Evolutionary conservation across 805 yeast species (phyloP).

Genomic region (Kodamaea hsintzibuensis): DNA sequence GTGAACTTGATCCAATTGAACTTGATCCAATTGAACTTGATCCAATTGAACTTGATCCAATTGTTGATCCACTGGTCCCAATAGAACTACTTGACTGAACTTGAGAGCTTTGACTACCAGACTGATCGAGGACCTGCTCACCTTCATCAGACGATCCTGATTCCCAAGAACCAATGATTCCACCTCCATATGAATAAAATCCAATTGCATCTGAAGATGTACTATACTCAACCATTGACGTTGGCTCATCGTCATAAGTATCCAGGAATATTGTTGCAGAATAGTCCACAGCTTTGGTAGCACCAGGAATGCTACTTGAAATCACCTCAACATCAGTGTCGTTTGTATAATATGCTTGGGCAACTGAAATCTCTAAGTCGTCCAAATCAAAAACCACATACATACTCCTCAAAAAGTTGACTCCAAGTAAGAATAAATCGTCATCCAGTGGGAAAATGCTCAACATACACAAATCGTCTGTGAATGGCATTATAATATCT

Average conservation of each 20-base stretch:
- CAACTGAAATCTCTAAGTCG: constrained; percentile 24
- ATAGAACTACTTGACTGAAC: background rate
- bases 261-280: background rate
- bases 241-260: background rate
- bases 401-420: constrained; percentile 27
- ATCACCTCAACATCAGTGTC: constrained; percentile 13
- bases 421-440: constrained; percentile 19
- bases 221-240: background rate
- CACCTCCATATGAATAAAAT: background rate
- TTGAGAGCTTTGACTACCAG: background rate
- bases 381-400: constrained; percentile 30
- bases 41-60: background rate
- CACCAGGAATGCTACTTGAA: constrained; percentile 47
- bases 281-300: constrained; percentile 20
- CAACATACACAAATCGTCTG: background rate
- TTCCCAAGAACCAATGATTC: background rate
- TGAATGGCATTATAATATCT: background rate
- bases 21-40: background rate
- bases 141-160: background rate
- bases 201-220: background rate
- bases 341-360: constrained; percentile 21
- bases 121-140: background rate
- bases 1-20: background rate
- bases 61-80: background rate
- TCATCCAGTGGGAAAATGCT: background rate